Percentiles rank a stretch among this genome's conserved stretches.
These are phyloP conservation scores for Globisporangium spiculum DNA, from an alignment of 352 stramenopile species.

Conservation along the genomic window DNA sequence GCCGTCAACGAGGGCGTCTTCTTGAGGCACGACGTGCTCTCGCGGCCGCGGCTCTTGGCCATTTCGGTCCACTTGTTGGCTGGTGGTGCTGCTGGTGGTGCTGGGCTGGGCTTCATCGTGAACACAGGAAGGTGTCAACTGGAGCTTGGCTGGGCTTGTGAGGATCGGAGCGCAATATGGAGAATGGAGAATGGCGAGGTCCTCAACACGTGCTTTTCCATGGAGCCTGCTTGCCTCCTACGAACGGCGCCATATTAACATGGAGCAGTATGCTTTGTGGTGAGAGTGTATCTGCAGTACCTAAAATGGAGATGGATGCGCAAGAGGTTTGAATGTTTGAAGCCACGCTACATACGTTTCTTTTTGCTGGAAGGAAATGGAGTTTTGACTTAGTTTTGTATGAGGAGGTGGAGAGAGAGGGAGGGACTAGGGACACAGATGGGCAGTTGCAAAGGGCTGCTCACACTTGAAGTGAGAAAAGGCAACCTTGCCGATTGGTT, in stretches of 20 bases:
- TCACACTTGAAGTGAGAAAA: not conserved
- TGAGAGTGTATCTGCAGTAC: not conserved
- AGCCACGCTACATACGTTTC: conserved; percentile 6
- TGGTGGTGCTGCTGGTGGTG: not conserved
- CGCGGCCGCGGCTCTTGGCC: conserved; percentile 7
- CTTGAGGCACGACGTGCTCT: conserved; percentile 43
- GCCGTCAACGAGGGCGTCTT: conserved; percentile 30
- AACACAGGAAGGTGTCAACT: not conserved
- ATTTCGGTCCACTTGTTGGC: conserved; percentile 6
- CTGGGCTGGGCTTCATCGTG: not conserved
- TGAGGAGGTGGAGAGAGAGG: conserved; percentile 1
- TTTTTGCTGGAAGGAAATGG: not conserved
- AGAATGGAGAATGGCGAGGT: not conserved
- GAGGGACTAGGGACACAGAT: not conserved
- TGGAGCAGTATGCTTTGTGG: not conserved
- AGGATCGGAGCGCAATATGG: conserved; percentile 3
- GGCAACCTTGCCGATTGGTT: not conserved
- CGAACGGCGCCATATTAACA: not conserved
- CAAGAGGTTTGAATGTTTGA: not conserved
- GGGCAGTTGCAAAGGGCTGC: conserved; percentile 2
- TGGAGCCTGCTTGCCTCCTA: not conserved
- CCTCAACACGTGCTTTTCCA: not conserved
- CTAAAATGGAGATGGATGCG: not conserved
- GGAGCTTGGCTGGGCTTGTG: not conserved
- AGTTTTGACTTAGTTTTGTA: conserved; percentile 9